These are phyloP conservation scores for Citrus mangshanensis DNA, from an alignment of 345 rosid species.

Conservation along the genomic window DNA sequence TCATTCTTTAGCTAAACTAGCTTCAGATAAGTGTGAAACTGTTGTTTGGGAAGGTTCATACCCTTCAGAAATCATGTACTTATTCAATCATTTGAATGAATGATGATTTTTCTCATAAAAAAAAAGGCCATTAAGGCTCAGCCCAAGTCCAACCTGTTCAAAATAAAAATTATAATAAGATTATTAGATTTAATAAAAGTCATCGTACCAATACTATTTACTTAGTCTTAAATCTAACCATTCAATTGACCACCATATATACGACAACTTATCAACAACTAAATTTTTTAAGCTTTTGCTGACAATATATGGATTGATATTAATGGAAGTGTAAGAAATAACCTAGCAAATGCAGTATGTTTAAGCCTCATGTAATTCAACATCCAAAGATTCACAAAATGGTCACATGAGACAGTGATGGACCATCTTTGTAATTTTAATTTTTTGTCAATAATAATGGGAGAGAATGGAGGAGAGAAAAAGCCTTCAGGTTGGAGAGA, in stretches of 20 bases:
- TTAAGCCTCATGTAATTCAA: constrained; percentile 4
- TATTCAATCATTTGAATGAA: no score
- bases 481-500: constrained; percentile 13
- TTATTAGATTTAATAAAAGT: no score
- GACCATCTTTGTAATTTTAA: constrained; percentile 14
- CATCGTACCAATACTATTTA: no score
- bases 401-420: constrained; percentile 30
- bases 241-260: not conserved
- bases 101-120: no score
- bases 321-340: constrained; percentile 12
- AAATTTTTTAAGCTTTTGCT: not conserved
- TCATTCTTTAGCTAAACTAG: no score
- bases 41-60: no score
- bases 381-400: not conserved
- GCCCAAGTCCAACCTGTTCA: no score
- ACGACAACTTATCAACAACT: not conserved
- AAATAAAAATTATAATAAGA: no score
- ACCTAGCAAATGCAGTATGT: not conserved
- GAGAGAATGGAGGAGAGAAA: constrained; percentile 26
- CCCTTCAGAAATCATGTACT: no score
- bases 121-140: no score
- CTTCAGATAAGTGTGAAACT: no score
- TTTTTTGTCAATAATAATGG: constrained; percentile 5
- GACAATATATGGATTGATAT: not conserved
- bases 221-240: not conserved